Percentiles rank a stretch among this genome's conserved stretches.
Conservation (phyloP, 768 basidiomycete species). For the Heimioporus sp. region DNA sequence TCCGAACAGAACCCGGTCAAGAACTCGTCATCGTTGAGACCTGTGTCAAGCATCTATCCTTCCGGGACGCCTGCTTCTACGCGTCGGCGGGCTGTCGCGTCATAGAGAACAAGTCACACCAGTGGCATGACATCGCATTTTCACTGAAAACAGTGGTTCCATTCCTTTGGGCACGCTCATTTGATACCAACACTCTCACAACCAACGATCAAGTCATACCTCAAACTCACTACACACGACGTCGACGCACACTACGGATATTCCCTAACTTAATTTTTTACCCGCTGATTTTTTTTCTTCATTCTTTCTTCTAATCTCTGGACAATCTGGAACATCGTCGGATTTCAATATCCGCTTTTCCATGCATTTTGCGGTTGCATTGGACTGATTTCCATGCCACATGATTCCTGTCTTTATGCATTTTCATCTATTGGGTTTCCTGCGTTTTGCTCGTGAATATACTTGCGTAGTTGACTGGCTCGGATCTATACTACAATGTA, state of each 20-base stretch:
- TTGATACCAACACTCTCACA: slow-evolving; percentile 28
- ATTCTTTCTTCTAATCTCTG: slow-evolving; percentile 7
- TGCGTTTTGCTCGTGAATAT: slow-evolving; percentile 11
- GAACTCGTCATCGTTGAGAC: slow-evolving; percentile 15
- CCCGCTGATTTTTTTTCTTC: neutral
- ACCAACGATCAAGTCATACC: slow-evolving; percentile 16
- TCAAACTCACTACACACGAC: slow-evolving; percentile 8
- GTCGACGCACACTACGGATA: slow-evolving; percentile 22
- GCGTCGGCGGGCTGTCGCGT: slow-evolving; percentile 19
- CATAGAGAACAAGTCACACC: slow-evolving; percentile 15
- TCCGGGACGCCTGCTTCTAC: slow-evolving; percentile 5
- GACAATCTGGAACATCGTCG: slow-evolving; percentile 17
- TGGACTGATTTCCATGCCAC: slow-evolving; percentile 16
- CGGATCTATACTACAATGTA: slow-evolving; percentile 29
- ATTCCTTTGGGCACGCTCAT: slow-evolving; percentile 22
- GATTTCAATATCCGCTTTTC: slow-evolving; percentile 5
- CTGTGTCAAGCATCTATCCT: slow-evolving; percentile 15
- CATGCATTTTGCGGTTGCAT: slow-evolving; percentile 12
- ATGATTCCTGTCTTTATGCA: slow-evolving; percentile 8
- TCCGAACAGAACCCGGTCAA: slow-evolving; percentile 15
- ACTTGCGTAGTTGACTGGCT: slow-evolving; percentile 3
- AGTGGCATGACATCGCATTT: slow-evolving; percentile 5
- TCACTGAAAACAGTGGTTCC: slow-evolving; percentile 10
- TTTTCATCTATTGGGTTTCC: slow-evolving; percentile 9
- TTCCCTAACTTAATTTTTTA: slow-evolving; percentile 18